Evolutionary conservation across 2,329 filamentous ascomycete species (phyloP).

Genomic region (Rutstroemia sp.): DNA sequence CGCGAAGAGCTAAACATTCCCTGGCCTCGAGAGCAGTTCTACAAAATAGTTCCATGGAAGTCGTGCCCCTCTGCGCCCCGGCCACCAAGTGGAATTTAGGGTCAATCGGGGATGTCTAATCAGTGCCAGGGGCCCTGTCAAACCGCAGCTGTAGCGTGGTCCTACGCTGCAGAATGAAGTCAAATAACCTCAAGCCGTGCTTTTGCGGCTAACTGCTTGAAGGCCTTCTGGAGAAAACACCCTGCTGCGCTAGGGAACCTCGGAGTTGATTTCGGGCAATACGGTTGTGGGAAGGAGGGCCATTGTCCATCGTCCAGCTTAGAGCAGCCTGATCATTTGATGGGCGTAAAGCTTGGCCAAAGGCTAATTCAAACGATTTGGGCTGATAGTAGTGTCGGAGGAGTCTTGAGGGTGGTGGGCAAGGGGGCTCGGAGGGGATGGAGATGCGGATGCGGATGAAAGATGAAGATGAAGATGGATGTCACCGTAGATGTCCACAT

Average conservation of each 20-base stretch:
- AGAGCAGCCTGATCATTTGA: background rate
- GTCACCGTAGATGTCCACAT: background rate
- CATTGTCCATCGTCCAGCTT: background rate
- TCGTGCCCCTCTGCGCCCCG: conserved; percentile 2
- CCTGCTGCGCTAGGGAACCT: background rate
- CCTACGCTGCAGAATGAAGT: background rate
- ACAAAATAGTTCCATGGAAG: background rate
- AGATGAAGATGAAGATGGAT: background rate
- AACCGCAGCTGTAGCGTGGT: background rate
- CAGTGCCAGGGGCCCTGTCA: conserved; percentile 3
- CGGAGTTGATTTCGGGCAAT: conserved; percentile 17
- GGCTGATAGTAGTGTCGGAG: background rate
- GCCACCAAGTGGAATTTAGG: conserved; percentile 2
- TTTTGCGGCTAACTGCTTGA: background rate
- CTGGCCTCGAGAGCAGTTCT: background rate
- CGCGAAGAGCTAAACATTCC: background rate
- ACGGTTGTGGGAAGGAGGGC: conserved; percentile 14
- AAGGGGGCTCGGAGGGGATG: background rate
- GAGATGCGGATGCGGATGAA: background rate
- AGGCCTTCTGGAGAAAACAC: background rate
- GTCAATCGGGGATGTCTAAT: background rate
- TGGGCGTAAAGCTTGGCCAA: background rate
- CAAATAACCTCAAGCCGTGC: conserved; percentile 1
- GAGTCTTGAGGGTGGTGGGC: background rate
- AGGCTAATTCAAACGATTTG: background rate